phyloP scores from a whole-genome alignment of 305 asterid species.

The Fraxinus nigra region DNA sequence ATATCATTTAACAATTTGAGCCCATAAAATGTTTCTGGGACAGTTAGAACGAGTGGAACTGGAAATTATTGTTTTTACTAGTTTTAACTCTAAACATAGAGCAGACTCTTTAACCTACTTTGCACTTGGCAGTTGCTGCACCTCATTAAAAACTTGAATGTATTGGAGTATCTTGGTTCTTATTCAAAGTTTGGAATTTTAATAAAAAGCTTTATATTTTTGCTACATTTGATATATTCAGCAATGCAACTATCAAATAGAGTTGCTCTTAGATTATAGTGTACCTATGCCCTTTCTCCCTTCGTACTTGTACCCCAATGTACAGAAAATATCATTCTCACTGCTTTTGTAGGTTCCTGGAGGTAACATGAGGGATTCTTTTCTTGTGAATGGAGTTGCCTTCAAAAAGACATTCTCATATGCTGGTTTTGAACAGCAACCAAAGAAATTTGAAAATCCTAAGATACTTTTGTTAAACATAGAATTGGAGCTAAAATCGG shows the following conservation, averaged over 20 bases:
- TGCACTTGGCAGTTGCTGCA: neutral
- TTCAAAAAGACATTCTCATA: constrained; percentile 98
- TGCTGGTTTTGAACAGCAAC: constrained; percentile 99
- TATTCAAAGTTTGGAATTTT: neutral
- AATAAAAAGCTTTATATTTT: neutral
- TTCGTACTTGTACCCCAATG: neutral
- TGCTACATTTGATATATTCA: neutral
- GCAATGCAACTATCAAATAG: neutral
- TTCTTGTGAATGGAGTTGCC: constrained; percentile 95
- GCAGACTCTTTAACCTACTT: neutral
- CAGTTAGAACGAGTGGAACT: neutral
- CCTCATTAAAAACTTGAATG: neutral
- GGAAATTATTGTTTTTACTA: neutral
- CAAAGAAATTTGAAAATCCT: constrained; percentile 77
- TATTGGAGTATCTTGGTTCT: neutral
- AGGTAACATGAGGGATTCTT: constrained; percentile 96
- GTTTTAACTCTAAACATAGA: neutral
- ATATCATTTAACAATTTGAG: neutral
- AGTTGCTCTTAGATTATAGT: neutral
- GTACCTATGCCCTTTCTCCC: constrained; percentile 5
- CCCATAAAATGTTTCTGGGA: neutral
- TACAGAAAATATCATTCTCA: constrained; percentile 8
- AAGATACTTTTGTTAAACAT: constrained; percentile 87
- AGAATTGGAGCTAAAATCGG: constrained; percentile 94
- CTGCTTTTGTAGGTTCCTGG: constrained; percentile 75